phyloP scores from a whole-genome alignment of 192 early-diverging fungal genomes.

The Dissophora globulifera region DNA sequence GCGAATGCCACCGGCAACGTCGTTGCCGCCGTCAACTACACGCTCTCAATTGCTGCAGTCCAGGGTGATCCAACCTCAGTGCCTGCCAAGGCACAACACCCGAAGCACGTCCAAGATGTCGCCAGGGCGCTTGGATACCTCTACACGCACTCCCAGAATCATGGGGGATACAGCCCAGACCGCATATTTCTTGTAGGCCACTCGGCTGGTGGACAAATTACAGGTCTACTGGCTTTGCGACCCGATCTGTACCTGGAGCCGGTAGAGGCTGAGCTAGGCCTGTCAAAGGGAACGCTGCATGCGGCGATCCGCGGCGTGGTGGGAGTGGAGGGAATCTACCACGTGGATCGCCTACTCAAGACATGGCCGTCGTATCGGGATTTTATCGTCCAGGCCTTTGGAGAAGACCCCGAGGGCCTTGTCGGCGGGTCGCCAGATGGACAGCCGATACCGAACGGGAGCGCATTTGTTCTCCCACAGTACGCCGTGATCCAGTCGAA shows the following conservation, averaged over 20 bases:
- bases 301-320: conserved; percentile 66
- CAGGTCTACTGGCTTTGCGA: conserved; percentile 68
- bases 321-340: conserved; percentile 89
- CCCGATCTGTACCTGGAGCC: conserved; percentile 44
- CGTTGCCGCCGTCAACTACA: conserved; percentile 82
- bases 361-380: conserved; percentile 74
- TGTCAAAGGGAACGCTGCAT: conserved; percentile 23
- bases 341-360: conserved; percentile 71
- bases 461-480: conserved; percentile 37
- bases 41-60: conserved; percentile 59
- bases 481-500: conserved; percentile 74
- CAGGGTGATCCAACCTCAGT: conserved; percentile 38
- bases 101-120: conserved; percentile 75
- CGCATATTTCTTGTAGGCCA: conserved; percentile 75
- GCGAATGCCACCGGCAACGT: conserved; percentile 55
- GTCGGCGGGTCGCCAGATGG: conserved; percentile 60
- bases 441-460: not conserved
- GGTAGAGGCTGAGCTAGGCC: conserved; percentile 17
- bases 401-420: conserved; percentile 50
- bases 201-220: conserved; percentile 82
- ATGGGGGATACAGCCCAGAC: conserved; percentile 39
- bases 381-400: conserved; percentile 82
- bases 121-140: conserved; percentile 66
- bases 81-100: conserved; percentile 63
- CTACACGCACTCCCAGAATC: conserved; percentile 9